A percentile compares a stretch with the other conserved stretches of the same genome.
Evolutionary conservation across 2,329 filamentous ascomycete species (phyloP).

Genomic region (Pseudocercospora cruenta): DNA sequence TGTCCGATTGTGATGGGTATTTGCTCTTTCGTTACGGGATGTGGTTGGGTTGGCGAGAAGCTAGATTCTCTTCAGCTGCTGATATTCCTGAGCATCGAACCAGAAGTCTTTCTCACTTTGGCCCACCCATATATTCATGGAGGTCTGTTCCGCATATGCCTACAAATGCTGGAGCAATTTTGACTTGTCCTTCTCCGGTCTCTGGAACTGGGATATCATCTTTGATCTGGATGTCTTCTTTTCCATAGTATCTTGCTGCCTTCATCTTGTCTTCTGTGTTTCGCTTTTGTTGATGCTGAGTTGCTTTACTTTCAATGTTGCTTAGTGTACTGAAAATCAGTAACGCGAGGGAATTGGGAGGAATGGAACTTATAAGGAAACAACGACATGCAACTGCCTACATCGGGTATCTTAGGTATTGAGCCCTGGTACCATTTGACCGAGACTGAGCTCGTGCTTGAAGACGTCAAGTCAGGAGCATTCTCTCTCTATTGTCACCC

Average conservation of each 20-base stretch:
- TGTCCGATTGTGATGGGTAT: constrained; percentile 66
- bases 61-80: constrained; percentile 36
- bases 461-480: constrained; percentile 16
- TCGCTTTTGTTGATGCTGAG: neutral
- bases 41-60: constrained; percentile 56
- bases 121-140: constrained; percentile 42
- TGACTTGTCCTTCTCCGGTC: constrained; percentile 56
- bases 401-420: neutral
- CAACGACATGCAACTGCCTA: neutral
- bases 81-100: neutral
- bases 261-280: constrained; percentile 47
- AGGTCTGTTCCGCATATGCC: constrained; percentile 56
- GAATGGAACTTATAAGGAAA: neutral
- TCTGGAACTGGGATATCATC: constrained; percentile 51
- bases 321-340: neutral
- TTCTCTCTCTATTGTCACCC: constrained; percentile 10
- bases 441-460: constrained; percentile 16
- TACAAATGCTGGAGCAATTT: constrained; percentile 50
- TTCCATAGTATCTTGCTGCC: constrained; percentile 60
- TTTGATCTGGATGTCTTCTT: constrained; percentile 60
- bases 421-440: constrained; percentile 14
- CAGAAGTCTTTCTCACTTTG: constrained; percentile 32
- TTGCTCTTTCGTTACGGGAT: constrained; percentile 60
- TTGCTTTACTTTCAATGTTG: neutral
- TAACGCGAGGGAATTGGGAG: neutral